Base-by-base conservation (phyloP, 108 stramenopile species). In the Conticribra weissflogii region DNA sequence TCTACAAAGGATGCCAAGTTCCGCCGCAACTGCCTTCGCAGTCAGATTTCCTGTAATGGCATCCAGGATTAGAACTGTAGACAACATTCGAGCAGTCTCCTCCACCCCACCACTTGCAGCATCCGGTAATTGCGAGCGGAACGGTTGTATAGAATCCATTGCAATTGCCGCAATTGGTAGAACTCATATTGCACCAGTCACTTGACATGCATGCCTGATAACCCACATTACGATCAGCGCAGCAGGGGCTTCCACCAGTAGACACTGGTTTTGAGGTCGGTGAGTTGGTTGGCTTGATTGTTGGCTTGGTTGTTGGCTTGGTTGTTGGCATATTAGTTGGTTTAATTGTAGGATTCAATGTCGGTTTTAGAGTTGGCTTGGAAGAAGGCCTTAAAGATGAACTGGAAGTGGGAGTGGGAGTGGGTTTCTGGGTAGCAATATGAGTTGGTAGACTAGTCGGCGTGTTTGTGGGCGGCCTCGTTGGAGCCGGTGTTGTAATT, bases 61-160 rank as follows among this genome's bases (percentile, higher is more conserved):
- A 70, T 24, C 55, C 68, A 21, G 56, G 23, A 41, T 70, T 70
- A 7, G 34, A 17, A 44, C 22, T n/a, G 12, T 46, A 59, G 23
- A 60, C 59, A 9, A 59, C 34, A 3, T 28, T 18, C 59, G 32
- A 30, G 12, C 68, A 70, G 30, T 70, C 50, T 3, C 21, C 17
- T 9, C 59, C 29, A 52, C 59, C 59, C 68, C 68, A 70, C 12
- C 32, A 48, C n/a, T n/a, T n/a, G 58, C 68, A 70, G 59, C 68
- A 70, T 21, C 68, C 68, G 30, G 58, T 70, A n/a, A n/a, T 24
- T 36, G 31, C 48, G 25, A 62, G 15, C 3, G 69, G 69, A 7
- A 49, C 60, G 2, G 28, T 49, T 15, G 31, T 30, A 21, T 25
- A 48, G 9, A 33, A 16, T 17, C 69, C 69, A 25, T 7, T 15